Evolutionary conservation across 306 rosid genomes (phyloP).

Genomic region (Trifolium fragiferum): DNA sequence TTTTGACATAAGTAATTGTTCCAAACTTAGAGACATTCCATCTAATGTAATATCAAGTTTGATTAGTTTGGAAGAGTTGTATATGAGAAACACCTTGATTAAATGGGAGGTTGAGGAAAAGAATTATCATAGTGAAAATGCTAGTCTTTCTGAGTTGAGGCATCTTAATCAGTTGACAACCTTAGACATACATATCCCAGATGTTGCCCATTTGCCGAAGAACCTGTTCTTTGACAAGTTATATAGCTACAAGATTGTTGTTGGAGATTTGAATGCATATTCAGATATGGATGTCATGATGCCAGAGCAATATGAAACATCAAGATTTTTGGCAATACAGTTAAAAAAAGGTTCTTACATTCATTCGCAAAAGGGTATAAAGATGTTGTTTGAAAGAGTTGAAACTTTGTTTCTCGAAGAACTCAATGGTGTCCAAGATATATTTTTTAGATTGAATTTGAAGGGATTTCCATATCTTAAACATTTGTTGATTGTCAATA

Average conservation of each 20-base stretch:
- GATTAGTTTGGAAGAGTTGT: conserved; percentile 45
- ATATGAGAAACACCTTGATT: conserved; percentile 42
- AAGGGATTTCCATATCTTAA: conserved; percentile 46
- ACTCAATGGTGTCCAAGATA: conserved; percentile 27
- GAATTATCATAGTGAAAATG: not conserved
- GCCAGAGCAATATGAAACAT: conserved; percentile 23
- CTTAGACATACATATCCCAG: not conserved
- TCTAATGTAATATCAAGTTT: conserved; percentile 45
- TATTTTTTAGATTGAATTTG: conserved; percentile 26
- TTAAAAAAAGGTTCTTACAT: conserved; percentile 7
- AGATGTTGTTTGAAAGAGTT: conserved; percentile 43
- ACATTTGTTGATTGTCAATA: conserved; percentile 41
- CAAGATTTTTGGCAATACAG: conserved; percentile 37
- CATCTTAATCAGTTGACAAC: not conserved
- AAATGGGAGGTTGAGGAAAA: conserved; percentile 27
- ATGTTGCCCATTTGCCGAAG: not conserved
- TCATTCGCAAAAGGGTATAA: conserved; percentile 38
- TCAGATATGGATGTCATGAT: not conserved
- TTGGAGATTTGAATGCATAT: conserved; percentile 43
- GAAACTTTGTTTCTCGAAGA: conserved; percentile 47
- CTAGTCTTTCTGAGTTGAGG: conserved; percentile 30
- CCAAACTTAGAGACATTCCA: conserved; percentile 23
- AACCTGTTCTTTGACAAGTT: conserved; percentile 33
- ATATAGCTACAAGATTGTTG: conserved; percentile 31
- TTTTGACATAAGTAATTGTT: conserved; percentile 14